phyloP scores from a whole-genome alignment of 495 filamentous ascomycete genomes.

The Jackrogersella minutella region DNA sequence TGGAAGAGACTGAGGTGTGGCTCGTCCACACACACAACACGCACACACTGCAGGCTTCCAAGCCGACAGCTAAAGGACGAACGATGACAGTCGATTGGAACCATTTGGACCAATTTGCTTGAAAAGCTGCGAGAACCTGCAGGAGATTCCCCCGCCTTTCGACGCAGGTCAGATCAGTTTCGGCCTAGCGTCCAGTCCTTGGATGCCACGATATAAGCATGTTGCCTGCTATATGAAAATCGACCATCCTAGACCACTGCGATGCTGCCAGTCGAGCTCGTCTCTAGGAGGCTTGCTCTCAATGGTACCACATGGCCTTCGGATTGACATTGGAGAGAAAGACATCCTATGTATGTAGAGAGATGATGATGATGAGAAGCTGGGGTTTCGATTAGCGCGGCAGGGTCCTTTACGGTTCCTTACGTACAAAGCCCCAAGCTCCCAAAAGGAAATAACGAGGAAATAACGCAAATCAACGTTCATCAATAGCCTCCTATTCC shows the following conservation, averaged over 20 bases:
- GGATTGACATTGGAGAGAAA: conserved; percentile 8
- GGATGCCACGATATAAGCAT: conserved; percentile 33
- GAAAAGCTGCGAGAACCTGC: conserved; percentile 37
- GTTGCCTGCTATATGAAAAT: conserved; percentile 26
- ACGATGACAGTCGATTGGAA: conserved; percentile 35
- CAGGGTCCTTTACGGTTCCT: too few species aligned
- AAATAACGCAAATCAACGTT: neutral
- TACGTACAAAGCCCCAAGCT: conserved; percentile 11
- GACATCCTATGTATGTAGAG: neutral
- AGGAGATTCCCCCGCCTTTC: conserved; percentile 43
- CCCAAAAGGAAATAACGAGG: neutral
- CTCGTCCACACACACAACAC: conserved; percentile 24
- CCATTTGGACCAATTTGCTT: conserved; percentile 40
- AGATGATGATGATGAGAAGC: neutral
- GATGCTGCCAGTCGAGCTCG: conserved; percentile 32
- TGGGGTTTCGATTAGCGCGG: conserved; percentile 14
- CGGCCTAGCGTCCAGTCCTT: conserved; percentile 34
- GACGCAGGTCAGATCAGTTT: conserved; percentile 40
- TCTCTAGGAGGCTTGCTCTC: conserved; percentile 17
- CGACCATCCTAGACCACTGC: conserved; percentile 41
- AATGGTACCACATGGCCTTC: conserved; percentile 35
- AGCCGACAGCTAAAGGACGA: conserved; percentile 32
- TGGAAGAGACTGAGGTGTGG: conserved; percentile 32
- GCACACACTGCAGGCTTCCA: conserved; percentile 20
- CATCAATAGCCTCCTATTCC: conserved; percentile 1